A percentile compares a stretch with the other conserved stretches of the same genome.
phyloP scores from a whole-genome alignment of 768 basidiomycete genomes.

The Tylopilus sp. region DNA sequence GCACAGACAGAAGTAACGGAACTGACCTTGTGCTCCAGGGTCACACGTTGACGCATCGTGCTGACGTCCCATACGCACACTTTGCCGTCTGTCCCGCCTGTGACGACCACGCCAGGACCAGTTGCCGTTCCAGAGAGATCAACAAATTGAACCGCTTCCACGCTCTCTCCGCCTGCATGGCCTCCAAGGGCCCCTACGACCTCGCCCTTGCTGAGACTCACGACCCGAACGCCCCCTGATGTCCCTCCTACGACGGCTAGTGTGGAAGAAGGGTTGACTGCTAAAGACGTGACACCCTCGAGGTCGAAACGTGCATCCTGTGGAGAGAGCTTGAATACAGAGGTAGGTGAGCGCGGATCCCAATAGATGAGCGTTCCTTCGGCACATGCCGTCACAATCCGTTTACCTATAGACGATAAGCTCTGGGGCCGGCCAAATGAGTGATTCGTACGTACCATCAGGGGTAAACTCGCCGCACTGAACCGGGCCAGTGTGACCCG shows the following conservation, averaged over 20 bases:
- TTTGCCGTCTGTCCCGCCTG: constrained; percentile 92
- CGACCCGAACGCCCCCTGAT: constrained; percentile 79
- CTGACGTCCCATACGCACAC: constrained; percentile 92
- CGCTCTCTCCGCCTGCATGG: constrained; percentile 82
- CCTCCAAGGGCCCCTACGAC: constrained; percentile 75
- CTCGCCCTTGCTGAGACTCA: constrained; percentile 85
- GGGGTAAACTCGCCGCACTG: constrained; percentile 91
- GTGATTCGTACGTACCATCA: constrained; percentile 52
- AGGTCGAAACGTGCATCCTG: constrained; percentile 72
- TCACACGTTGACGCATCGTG: constrained; percentile 80
- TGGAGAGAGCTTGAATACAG: constrained; percentile 76
- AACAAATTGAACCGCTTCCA: constrained; percentile 83
- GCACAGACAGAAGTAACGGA: background rate
- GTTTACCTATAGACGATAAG: constrained; percentile 56
- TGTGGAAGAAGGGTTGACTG: constrained; percentile 80
- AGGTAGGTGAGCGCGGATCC: constrained; percentile 80
- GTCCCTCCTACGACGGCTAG: constrained; percentile 90
- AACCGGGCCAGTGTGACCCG: constrained; percentile 81
- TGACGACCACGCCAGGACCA: constrained; percentile 61
- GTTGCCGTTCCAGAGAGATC: constrained; percentile 60
- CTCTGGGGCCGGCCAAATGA: background rate
- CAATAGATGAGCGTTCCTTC: constrained; percentile 83
- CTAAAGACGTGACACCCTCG: constrained; percentile 83
- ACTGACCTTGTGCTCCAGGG: constrained; percentile 77
- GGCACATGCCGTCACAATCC: constrained; percentile 82